Evolutionary conservation across 2,329 filamentous ascomycete species (phyloP).

Genomic region (Trichoderma oligosporum): DNA sequence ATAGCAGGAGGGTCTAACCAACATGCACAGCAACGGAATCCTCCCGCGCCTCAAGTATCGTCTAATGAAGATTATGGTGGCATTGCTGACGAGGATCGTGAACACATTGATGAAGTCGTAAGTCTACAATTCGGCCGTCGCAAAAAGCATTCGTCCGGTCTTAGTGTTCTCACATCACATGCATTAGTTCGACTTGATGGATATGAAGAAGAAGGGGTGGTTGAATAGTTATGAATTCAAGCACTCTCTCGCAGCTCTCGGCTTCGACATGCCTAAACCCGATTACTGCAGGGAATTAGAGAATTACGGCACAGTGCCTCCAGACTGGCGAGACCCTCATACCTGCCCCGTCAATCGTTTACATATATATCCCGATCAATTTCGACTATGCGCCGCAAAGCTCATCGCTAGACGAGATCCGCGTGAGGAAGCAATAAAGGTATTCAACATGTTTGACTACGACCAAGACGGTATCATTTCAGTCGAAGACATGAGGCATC

Average conservation of each 20-base stretch:
- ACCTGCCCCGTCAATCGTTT: conserved; percentile 44
- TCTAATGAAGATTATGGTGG: conserved; percentile 38
- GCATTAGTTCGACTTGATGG: conserved; percentile 82
- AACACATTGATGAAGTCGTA: conserved; percentile 93
- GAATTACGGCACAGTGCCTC: conserved; percentile 70
- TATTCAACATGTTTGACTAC: conserved; percentile 90
- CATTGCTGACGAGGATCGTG: conserved; percentile 81
- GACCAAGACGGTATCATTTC: conserved; percentile 90
- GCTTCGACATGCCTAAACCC: conserved; percentile 83
- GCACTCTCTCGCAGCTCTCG: conserved; percentile 90
- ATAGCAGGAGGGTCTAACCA: conserved; percentile 32
- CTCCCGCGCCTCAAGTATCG: conserved; percentile 34
- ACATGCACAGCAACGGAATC: conserved; percentile 32
- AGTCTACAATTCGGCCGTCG: conserved; percentile 33
- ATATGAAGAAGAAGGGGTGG: conserved; percentile 88
- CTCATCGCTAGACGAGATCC: conserved; percentile 81
- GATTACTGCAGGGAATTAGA: conserved; percentile 80
- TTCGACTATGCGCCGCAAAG: conserved; percentile 69
- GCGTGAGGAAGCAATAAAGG: conserved; percentile 82
- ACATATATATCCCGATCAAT: conserved; percentile 52
- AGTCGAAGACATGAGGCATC: conserved; percentile 78
- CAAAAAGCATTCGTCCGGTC: neutral
- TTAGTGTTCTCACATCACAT: conserved; percentile 22
- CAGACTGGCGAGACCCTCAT: conserved; percentile 49
- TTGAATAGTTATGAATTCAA: conserved; percentile 99